Evolutionary conservation across 192 early-diverging fungal species (phyloP).

Genomic region (Entophlyctis helioformis): DNA sequence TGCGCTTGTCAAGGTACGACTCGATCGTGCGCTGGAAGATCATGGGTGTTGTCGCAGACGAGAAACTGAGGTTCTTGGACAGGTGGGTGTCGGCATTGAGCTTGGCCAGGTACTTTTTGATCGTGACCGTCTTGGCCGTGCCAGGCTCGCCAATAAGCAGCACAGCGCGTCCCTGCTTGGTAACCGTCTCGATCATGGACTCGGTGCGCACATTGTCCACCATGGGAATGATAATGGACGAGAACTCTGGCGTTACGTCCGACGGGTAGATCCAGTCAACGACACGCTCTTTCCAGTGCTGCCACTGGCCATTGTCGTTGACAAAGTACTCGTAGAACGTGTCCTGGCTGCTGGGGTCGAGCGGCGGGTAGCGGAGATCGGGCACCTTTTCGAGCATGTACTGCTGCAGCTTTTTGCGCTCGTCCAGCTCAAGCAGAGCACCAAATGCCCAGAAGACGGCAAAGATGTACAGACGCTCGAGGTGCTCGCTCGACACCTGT

Average conservation of each 20-base stretch:
- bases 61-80: slow-evolving; percentile 44
- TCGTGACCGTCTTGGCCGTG: slow-evolving; percentile 52
- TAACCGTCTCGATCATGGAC: slow-evolving; percentile 45
- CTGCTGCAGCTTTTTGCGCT: slow-evolving; percentile 48
- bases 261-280: slow-evolving; percentile 40
- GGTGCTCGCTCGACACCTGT: slow-evolving; percentile 29
- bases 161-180: slow-evolving; percentile 42
- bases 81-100: slow-evolving; percentile 50
- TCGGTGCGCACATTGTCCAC: slow-evolving; percentile 52
- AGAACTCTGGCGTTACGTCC: slow-evolving; percentile 48
- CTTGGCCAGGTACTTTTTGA: slow-evolving; percentile 44
- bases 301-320: slow-evolving; percentile 42
- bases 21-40: slow-evolving; percentile 51
- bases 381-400: slow-evolving; percentile 36
- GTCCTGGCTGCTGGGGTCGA: slow-evolving; percentile 36
- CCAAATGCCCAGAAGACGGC: slow-evolving; percentile 46
- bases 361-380: slow-evolving; percentile 40
- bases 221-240: slow-evolving; percentile 51
- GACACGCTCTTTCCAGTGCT: slow-evolving; percentile 46
- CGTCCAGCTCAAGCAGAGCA: slow-evolving; percentile 47
- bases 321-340: slow-evolving; percentile 55
- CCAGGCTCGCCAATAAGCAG: slow-evolving; percentile 54
- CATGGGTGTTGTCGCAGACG: slow-evolving; percentile 53
- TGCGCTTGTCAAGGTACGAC: slow-evolving; percentile 53
- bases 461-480: slow-evolving; percentile 47